Base-by-base conservation (phyloP, 305 asterid genomes). In the Ilex paraguariensis region DNA sequence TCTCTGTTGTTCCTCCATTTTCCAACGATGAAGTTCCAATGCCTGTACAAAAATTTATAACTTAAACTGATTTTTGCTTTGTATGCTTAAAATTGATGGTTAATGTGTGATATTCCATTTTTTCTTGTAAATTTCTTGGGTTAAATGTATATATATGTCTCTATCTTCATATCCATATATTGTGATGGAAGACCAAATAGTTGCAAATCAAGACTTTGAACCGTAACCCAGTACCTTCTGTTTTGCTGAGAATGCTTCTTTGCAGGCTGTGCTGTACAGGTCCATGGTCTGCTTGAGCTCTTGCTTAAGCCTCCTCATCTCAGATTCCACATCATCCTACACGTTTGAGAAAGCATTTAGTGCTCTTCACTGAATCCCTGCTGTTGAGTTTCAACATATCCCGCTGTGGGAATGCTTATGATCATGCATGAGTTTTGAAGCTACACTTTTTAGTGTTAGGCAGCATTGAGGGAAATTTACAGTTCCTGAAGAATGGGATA, bases 281-380 rank as follows among this genome's bases (percentile, higher is more conserved):
- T 87, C 95, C 93, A 91, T 88, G 49, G 95, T 91, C 74, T 88
- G 98, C 79, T 73, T 85, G 68, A 87, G 95, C 78, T 91, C 98
- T 77, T 78, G 83, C 76, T 89, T 89, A 17, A 92, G 91, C 79
- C 97, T 80, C 80, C 95, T 81, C 95, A 92, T 84, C 83, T 92
- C 97, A 50, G 93, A 96, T 78, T 92, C 98, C 3, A 85, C 83
- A 0, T 87, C 95, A 33, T 92, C 95, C 98, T 89, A 73, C 63
- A 72, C 54, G 53, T 70, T 54, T 36, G 42, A 16, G 46, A 39
- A 60, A 42, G 52, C 13, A 46, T 10, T 46, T 46, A 7, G 4
- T 13, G 10, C 13, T 36, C 6, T 36, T 3, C 42, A 36, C 42
- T 36, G 1, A 60, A 64, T 48, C 8, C 13, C 16, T 28, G 3